Evolutionary conservation across 176 grass and related monocot species (phyloP).

Genomic region (Avena insularis): DNA sequence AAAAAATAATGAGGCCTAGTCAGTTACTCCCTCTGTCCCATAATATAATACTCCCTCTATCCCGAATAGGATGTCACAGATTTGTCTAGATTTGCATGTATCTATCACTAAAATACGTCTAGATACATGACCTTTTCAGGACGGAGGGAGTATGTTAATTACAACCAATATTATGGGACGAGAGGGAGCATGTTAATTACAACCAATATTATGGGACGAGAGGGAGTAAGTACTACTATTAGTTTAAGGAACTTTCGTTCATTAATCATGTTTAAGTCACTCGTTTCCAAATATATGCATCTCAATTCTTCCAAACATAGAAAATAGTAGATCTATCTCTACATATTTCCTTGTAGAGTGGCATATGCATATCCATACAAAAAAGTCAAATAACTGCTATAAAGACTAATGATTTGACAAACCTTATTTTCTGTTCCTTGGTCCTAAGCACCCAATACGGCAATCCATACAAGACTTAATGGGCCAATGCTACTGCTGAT

Average conservation of each 20-base stretch:
- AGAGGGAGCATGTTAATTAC: too few relatives aligned
- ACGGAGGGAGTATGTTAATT: too few relatives aligned
- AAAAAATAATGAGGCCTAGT: not conserved
- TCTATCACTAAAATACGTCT: too few relatives aligned
- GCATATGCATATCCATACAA: not conserved
- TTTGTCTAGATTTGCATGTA: too few relatives aligned
- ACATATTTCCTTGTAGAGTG: conserved; percentile 4
- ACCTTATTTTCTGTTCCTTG: not conserved
- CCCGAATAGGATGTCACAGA: too few relatives aligned
- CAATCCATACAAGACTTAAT: not conserved
- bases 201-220: too few relatives aligned
- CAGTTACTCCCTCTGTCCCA: not conserved
- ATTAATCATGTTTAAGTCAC: conserved; percentile 3
- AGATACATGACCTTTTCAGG: too few relatives aligned
- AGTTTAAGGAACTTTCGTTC: not conserved
- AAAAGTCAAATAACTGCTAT: not conserved
- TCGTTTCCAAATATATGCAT: conserved; percentile 7
- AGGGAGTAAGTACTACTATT: not conserved
- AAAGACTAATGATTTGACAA: not conserved
- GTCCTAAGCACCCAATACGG: conserved; percentile 15
- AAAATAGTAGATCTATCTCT: not conserved
- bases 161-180: too few relatives aligned
- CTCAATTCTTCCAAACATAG: conserved; percentile 21
- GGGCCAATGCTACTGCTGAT: conserved; percentile 12
- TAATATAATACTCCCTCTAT: too few relatives aligned